Percentiles rank a stretch among this genome's conserved stretches.
Conservation (phyloP, 2,329 filamentous ascomycete genomes). For the Cytospora schulzeri region DNA sequence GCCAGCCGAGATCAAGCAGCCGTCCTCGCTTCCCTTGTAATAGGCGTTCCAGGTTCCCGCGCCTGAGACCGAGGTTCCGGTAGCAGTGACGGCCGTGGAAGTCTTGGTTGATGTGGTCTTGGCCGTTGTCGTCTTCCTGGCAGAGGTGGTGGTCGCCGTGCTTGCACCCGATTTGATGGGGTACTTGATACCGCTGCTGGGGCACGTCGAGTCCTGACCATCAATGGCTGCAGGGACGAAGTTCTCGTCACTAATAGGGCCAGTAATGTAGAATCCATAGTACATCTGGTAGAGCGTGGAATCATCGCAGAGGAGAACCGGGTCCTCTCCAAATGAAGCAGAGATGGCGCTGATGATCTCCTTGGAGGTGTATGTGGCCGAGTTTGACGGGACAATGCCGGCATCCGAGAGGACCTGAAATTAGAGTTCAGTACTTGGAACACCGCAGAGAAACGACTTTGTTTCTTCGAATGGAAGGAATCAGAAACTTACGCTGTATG, state of each 20-base stretch:
- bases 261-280: slow-evolving; percentile 24
- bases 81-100: slow-evolving; percentile 42
- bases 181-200: slow-evolving; percentile 22
- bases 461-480: rapidly evolving
- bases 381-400: slow-evolving; percentile 24
- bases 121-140: slow-evolving; percentile 32
- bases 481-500: slow-evolving; percentile 21
- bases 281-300: slow-evolving; percentile 24
- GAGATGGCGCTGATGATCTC: slow-evolving; percentile 24
- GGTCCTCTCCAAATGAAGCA: slow-evolving; percentile 20
- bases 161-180: slow-evolving; percentile 19
- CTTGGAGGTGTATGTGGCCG: slow-evolving; percentile 19
- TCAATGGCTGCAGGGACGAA: slow-evolving; percentile 18
- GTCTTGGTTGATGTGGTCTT: slow-evolving; percentile 37
- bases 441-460: neutral
- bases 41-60: slow-evolving; percentile 62
- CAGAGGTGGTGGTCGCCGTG: neutral
- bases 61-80: slow-evolving; percentile 45
- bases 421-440: neutral
- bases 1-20: slow-evolving; percentile 70
- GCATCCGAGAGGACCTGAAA: slow-evolving; percentile 18
- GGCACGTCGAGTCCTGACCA: slow-evolving; percentile 23
- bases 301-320: slow-evolving; percentile 19
- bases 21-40: slow-evolving; percentile 49
- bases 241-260: slow-evolving; percentile 17